phyloP scores from a whole-genome alignment of 257 asterid genomes.

The Nicotiana tabacum region DNA sequence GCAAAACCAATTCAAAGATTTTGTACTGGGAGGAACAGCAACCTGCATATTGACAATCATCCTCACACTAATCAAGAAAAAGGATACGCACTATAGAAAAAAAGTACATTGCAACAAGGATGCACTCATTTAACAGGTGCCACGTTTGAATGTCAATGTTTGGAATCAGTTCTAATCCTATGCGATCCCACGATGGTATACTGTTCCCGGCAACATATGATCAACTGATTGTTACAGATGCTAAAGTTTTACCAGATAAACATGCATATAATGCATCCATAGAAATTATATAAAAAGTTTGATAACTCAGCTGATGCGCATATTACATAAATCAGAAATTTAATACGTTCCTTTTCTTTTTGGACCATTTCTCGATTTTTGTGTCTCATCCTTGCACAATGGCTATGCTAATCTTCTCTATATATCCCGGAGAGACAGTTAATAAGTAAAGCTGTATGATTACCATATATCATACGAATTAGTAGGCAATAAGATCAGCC shows the following conservation, averaged over 20 bases:
- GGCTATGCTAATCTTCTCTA: background rate
- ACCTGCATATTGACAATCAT: slow-evolving; percentile 38
- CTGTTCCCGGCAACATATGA: background rate
- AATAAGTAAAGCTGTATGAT: background rate
- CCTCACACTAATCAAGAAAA: background rate
- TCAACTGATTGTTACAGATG: background rate
- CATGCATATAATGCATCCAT: background rate
- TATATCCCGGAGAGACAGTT: background rate
- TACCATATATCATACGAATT: background rate
- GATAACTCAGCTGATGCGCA: background rate
- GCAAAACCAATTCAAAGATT: slow-evolving; percentile 84
- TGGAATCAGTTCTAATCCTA: background rate
- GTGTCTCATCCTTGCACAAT: background rate
- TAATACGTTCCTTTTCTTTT: background rate
- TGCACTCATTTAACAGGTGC: background rate
- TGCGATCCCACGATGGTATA: background rate
- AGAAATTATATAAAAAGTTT: background rate
- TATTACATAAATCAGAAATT: background rate
- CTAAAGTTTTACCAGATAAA: background rate
- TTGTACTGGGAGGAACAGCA: slow-evolving; percentile 95
- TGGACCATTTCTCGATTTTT: background rate
- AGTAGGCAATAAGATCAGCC: background rate
- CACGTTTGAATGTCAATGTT: background rate
- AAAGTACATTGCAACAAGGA: background rate
- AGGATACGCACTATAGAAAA: too few species aligned